Percentiles rank a stretch among this genome's conserved stretches.
Evolutionary conservation across 2,329 filamentous ascomycete species (phyloP).

Genomic region (Aspergillus sp.): DNA sequence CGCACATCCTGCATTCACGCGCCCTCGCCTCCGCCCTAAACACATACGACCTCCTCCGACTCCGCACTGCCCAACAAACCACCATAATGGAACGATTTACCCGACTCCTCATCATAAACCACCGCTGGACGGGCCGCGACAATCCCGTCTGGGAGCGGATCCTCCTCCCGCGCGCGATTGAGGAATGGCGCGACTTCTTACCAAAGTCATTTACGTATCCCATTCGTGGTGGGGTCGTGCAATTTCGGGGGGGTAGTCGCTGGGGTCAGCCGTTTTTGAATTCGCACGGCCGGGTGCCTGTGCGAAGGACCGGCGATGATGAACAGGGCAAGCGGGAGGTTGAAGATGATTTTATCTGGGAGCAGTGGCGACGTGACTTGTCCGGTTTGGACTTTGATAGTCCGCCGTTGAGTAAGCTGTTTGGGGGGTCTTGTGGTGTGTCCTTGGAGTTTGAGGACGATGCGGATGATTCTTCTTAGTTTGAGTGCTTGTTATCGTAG

Average conservation of each 20-base stretch:
- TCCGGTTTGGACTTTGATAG: constrained; percentile 3
- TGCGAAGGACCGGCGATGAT: constrained; percentile 10
- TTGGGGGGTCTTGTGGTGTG: constrained; percentile 1
- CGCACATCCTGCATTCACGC: constrained; percentile 14
- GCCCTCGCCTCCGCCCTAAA: constrained; percentile 23
- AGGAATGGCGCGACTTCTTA: constrained; percentile 43
- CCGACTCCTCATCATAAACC: constrained; percentile 13
- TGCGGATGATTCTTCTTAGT: not conserved
- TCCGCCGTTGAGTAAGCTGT: constrained; percentile 12
- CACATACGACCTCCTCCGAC: constrained; percentile 24
- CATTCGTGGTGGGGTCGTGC: constrained; percentile 33
- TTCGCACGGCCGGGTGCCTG: constrained; percentile 12
- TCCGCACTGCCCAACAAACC: constrained; percentile 23
- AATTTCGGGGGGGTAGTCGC: constrained; percentile 23
- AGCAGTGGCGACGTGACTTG: constrained; percentile 1
- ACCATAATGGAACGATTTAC: constrained; percentile 16
- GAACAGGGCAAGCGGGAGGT: constrained; percentile 13
- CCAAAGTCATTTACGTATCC: constrained; percentile 31
- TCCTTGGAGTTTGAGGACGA: not conserved
- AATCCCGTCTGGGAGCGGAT: constrained; percentile 24
- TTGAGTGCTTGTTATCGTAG: too few relatives aligned
- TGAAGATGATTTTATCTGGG: constrained; percentile 21
- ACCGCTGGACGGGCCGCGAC: constrained; percentile 11
- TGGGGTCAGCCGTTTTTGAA: constrained; percentile 11
- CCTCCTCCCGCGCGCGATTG: constrained; percentile 37